A percentile compares a stretch with the other conserved stretches of the same genome.
Evolutionary conservation across 202 grass and related monocot genomes (phyloP).

Genomic region (Hordeum pubiflorum): DNA sequence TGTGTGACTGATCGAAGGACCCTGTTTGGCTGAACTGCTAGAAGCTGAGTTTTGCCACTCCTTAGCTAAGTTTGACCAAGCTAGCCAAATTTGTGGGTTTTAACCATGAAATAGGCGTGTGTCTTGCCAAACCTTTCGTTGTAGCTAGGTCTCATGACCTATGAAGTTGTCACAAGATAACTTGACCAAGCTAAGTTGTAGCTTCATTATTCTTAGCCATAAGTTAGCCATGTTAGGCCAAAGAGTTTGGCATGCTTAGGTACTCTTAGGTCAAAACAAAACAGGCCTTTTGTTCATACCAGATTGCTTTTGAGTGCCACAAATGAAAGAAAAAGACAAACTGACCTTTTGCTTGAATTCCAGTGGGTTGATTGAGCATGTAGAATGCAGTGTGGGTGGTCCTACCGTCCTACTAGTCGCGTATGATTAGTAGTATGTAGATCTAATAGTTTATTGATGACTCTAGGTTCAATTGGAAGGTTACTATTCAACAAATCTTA

Average conservation of each 20-base stretch:
- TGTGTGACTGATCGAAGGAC: not conserved
- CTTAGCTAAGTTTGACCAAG: not conserved
- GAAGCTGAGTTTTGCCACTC: not conserved
- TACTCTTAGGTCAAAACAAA: not conserved
- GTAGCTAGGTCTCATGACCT: not conserved
- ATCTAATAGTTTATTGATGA: not conserved
- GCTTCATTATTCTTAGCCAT: not conserved
- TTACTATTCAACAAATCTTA: not conserved
- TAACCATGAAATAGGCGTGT: not conserved
- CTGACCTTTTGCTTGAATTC: not conserved
- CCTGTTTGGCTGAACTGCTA: not conserved
- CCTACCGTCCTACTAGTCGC: not conserved
- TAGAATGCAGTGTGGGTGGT: not conserved
- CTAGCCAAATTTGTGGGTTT: not conserved
- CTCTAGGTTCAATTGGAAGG: not conserved
- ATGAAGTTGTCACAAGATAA: not conserved
- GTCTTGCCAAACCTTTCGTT: not conserved
- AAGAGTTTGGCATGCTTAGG: not conserved
- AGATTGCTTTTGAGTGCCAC: not conserved
- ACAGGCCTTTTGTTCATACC: not conserved
- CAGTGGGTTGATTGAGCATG: not conserved
- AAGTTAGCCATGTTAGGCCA: not conserved
- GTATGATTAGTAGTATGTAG: not conserved
- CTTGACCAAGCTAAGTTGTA: not conserved
- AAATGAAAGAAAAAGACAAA: not conserved